Base-by-base conservation (phyloP, 2,329 filamentous ascomycete species). In the Colletotrichum incanum region DNA sequence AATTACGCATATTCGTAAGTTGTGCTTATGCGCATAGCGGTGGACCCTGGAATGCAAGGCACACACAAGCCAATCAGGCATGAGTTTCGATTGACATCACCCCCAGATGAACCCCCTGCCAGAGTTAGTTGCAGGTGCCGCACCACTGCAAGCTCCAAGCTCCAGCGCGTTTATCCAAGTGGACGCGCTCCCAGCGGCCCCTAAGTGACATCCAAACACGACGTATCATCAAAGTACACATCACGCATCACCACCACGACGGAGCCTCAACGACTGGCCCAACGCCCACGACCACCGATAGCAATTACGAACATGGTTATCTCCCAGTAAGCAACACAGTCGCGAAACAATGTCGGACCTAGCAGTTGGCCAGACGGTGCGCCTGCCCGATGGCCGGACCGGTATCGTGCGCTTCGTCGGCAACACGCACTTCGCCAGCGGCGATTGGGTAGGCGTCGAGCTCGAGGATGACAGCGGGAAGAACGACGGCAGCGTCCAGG, bases 401-500 rank as follows among this genome's bases (percentile, higher is more conserved):
- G 96, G 90, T 76, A 89, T 89, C 72, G 89, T 99, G 75, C 94
- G 94, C 77, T 99, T 94, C 82, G 86, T 94, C 73, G 96, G 96
- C 78, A 85, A 88, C 67, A 94, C 96, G 47, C 86, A 89, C 77
- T 98, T 98, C 83, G 91, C 94, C 70, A 85, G 88, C 7, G 96
- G 95, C 74, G 91, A 93, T 73, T 98, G 95, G 94, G 87, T 98
- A 71, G 96, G 96, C 75, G 90, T 98, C 72, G 95, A 98, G 85
- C 89, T 98, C 68, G 91, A 94, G 64, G 93, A 94, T 58, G 86
- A 92, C 65, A 90, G 89, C 26, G 96, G 96, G 41, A 98, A 98
- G 86, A 98, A 98, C 78, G 94, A 98, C 87, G 96, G 96, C 75
- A 93, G 93, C 67, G 94, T 98, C 58, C 90, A 96, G 81, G 95